Percentiles rank a stretch among this genome's conserved stretches.
These are phyloP conservation scores for Mrakia gelida DNA, from an alignment of 768 basidiomycete species.

Conservation along the genomic window DNA sequence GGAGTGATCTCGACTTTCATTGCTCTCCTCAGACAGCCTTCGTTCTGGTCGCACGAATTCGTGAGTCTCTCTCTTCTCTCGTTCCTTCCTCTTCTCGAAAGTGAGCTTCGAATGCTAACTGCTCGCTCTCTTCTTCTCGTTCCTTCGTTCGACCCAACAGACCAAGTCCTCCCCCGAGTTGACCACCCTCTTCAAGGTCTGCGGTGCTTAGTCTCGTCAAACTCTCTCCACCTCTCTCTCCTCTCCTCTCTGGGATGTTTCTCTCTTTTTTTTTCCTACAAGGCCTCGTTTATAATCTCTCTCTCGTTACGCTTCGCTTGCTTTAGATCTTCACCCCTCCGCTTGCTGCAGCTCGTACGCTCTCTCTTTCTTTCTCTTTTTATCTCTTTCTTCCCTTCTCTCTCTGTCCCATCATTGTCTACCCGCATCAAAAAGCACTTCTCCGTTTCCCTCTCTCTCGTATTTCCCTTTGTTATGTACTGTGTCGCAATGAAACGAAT, in stretches of 20 bases:
- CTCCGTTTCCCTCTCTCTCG: background rate
- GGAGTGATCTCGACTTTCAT: constrained; percentile 90
- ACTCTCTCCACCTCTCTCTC: background rate
- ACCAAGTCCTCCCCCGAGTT: constrained; percentile 8
- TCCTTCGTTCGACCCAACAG: too few relatives aligned
- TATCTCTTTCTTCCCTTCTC: background rate
- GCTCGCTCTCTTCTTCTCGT: too few relatives aligned
- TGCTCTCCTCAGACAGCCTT: constrained; percentile 60
- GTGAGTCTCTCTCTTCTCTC: background rate
- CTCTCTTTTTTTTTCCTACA: too few relatives aligned
- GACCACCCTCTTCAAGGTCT: constrained; percentile 12
- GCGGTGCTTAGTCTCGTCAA: background rate
- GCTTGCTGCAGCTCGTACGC: background rate
- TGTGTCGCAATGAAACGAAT: background rate
- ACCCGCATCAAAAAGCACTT: too few relatives aligned
- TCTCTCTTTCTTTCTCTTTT: background rate
- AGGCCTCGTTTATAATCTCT: too few relatives aligned
- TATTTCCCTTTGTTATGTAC: background rate
- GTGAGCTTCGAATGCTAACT: too few relatives aligned
- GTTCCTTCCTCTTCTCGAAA: too few relatives aligned
- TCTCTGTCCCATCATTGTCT: too few relatives aligned
- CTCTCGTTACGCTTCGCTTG: too few relatives aligned
- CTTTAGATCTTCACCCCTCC: background rate
- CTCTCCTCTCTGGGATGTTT: background rate
- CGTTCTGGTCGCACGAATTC: constrained; percentile 43